These are phyloP conservation scores for Cymodocea nodosa DNA, from an alignment of 116 monocot genomes.

Conservation along the genomic window DNA sequence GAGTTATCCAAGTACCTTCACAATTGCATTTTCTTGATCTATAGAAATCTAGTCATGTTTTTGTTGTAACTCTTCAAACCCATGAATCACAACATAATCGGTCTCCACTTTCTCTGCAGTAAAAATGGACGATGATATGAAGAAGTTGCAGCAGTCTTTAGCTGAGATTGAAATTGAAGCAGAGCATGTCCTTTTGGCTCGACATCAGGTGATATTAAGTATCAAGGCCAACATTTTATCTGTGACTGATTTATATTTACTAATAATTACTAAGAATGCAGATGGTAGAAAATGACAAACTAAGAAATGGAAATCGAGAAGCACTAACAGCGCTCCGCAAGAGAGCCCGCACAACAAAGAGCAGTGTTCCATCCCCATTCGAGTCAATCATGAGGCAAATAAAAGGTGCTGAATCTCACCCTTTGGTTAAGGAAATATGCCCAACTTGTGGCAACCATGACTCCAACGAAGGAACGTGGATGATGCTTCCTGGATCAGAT, in stretches of 20 bases:
- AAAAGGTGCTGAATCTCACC: slow-evolving; percentile 27
- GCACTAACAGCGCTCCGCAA: slow-evolving; percentile 83
- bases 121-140: slow-evolving; percentile 61
- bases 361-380: slow-evolving; percentile 77
- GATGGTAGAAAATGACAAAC: slow-evolving; percentile 83
- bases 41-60: too few relatives aligned
- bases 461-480: slow-evolving; percentile 62
- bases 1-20: too few relatives aligned
- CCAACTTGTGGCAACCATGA: slow-evolving; percentile 81
- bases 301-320: slow-evolving; percentile 79
- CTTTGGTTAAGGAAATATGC: slow-evolving; percentile 79
- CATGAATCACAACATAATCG: too few relatives aligned
- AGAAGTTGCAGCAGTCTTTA: slow-evolving; percentile 49
- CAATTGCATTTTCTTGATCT: too few relatives aligned
- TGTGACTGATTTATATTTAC: neutral
- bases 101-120: neutral
- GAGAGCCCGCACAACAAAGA: slow-evolving; percentile 75
- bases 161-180: slow-evolving; percentile 67
- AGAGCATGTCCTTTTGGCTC: slow-evolving; percentile 72
- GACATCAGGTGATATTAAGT: slow-evolving; percentile 46
- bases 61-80: too few relatives aligned
- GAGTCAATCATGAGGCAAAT: slow-evolving; percentile 72
- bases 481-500: slow-evolving; percentile 88
- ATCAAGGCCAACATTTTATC: neutral
- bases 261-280: slow-evolving; percentile 11